These are phyloP conservation scores for Lenwebbia sp. DNA, from an alignment of 345 rosid species.

Conservation along the genomic window DNA sequence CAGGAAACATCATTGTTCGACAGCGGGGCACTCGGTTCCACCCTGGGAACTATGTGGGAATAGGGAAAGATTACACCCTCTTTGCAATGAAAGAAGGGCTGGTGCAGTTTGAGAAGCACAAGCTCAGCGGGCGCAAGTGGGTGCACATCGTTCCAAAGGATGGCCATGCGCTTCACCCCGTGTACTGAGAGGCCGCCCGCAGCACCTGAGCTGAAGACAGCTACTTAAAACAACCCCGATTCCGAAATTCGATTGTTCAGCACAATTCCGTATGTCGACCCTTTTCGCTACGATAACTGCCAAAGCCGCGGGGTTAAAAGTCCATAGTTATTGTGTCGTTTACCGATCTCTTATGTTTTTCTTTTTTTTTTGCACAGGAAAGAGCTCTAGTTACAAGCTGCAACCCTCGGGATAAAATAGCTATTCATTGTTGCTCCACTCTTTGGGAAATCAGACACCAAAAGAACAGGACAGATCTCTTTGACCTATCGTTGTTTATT, in stretches of 20 bases:
- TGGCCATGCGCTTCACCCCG: conserved; percentile 73
- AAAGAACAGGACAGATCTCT: too few species aligned
- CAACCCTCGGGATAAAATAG: neutral
- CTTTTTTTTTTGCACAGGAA: neutral
- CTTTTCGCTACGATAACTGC: neutral
- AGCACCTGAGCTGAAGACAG: neutral
- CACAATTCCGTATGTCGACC: neutral
- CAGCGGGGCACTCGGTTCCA: conserved; percentile 81
- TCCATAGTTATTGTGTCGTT: neutral
- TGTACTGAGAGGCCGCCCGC: conserved; percentile 14
- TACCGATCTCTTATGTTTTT: neutral
- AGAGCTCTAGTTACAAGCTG: neutral
- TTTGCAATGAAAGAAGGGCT: conserved; percentile 31
- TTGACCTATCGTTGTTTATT: too few species aligned
- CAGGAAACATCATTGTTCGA: conserved; percentile 79
- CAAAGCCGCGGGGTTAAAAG: neutral
- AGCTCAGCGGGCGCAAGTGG: conserved; percentile 50
- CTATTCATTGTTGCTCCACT: neutral
- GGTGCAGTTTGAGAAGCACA: conserved; percentile 58
- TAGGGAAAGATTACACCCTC: conserved; percentile 34
- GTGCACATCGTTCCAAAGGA: conserved; percentile 17
- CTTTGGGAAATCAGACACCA: too few species aligned
- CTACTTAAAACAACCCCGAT: neutral
- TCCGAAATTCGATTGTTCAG: neutral
- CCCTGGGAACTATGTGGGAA: conserved; percentile 73